Percentiles rank a stretch among this genome's conserved stretches.
phyloP scores from a whole-genome alignment of 176 grass and related monocot species.

The Urochloa ruziziensis region DNA sequence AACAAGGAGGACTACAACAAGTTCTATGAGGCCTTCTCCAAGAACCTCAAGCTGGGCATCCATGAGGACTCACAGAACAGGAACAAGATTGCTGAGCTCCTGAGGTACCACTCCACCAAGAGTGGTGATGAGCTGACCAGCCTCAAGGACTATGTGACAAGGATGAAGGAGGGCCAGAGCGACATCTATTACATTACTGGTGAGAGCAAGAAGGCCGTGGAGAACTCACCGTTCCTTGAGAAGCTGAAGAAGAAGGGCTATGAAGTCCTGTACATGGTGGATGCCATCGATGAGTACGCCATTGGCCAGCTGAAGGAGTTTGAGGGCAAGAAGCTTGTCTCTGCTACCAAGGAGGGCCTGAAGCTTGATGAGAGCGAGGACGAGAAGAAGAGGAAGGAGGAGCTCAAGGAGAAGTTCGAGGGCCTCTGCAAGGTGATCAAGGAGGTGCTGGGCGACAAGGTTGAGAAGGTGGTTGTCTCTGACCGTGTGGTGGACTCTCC shows the following conservation, averaged over 20 bases:
- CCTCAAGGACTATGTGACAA: conserved; percentile 95
- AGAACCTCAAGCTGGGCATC: conserved; percentile 96
- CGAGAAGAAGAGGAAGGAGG: conserved; percentile 83
- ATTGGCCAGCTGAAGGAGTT: conserved; percentile 97
- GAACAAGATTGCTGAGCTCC: conserved; percentile 77
- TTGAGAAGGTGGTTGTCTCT: conserved; percentile 86
- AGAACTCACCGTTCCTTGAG: conserved; percentile 97
- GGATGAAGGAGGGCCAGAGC: conserved; percentile 99
- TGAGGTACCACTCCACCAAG: conserved; percentile 97
- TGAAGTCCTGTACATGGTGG: conserved; percentile 87
- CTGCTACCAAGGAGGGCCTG: conserved; percentile 97
- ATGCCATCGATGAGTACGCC: conserved; percentile 90
- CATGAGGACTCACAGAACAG: conserved; percentile 90
- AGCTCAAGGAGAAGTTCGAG: conserved; percentile 88
- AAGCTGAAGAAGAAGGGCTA: conserved; percentile 94
- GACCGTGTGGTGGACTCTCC: conserved; percentile 93
- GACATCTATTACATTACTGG: conserved; percentile 98
- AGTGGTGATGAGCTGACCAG: conserved; percentile 97
- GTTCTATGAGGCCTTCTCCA: conserved; percentile 97
- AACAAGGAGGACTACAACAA: conserved; percentile 99
- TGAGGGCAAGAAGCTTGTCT: conserved; percentile 91
- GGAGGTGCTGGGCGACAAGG: conserved; percentile 90
- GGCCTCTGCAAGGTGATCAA: conserved; percentile 95
- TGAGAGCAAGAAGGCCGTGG: conserved; percentile 98
- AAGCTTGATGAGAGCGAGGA: conserved; percentile 94